Base-by-base conservation (phyloP, 352 stramenopile genomes). In the Phytophthora megakarya region DNA sequence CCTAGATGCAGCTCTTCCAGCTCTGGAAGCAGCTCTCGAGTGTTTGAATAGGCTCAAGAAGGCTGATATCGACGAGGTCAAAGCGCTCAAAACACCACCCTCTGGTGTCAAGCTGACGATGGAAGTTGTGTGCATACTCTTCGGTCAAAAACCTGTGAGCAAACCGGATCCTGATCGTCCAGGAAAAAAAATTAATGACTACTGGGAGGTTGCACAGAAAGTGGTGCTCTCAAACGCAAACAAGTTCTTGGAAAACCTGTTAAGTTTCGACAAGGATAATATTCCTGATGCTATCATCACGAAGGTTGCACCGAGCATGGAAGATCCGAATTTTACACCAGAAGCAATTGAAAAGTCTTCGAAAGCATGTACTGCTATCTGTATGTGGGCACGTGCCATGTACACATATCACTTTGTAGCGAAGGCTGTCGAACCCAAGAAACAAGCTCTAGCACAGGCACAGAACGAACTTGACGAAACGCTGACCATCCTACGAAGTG, bases 251-350 rank as follows among this genome's bases (percentile, higher is more conserved):
- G 83, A 97, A 42, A 94, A 81, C 19, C 57, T 97, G 18, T 61
- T 97, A 28, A 80, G 80, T 7, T 97, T 97, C 44, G 92, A 98
- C 72, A 98, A 98, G 62, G 92, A 98, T 59, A 97, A 98, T 59
- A 98, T 98, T 35, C 86, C 89, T 0, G 89, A 97, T 49, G 80
- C 81, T 8, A 95, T 97, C 54, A 90, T 97, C 35, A 52, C 73
- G 9, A 95, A 93, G 55, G 83, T 93, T 2, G 54, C 73, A 0
- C 82, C 88, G 0, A 96, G 93, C 65, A 96, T 96, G 76, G 84
- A 95, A 47, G 89, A 97, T 55, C 87, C 87, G 1, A 95, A 96
- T 51, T 97, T 97, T 54, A 96, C 87, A 5, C 90, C 92, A 0
- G 88, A 96, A 25, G 78, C 81, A n/a, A 97, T 98, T 53, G 88